Base-by-base conservation (phyloP, 805 yeast genomes). In the Brettanomyces anomalus region DNA sequence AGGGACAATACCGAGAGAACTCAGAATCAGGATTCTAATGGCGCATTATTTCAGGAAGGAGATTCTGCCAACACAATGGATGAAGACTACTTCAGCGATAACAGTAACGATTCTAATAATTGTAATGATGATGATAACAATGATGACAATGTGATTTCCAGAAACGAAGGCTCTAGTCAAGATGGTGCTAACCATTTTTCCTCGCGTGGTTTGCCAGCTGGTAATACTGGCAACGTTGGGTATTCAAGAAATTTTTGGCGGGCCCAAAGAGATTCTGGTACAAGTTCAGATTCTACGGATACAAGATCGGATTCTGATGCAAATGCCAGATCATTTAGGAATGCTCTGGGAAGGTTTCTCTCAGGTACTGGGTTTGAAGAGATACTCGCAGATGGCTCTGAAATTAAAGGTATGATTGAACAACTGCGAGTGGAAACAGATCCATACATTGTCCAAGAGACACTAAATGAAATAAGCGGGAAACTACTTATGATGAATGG, bases 401-500 rank as follows among this genome's bases (percentile, higher is more conserved):
- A 40, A 32, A 40, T 40, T 10, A 32, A 40, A n/a, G 43, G 38
- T 14, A 24, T 37, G 33, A 10, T 31, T 40, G 14, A 15, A 20
- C 30, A 33, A 40, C 33, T 15, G 39, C 18, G 46, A 41, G 5
- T 19, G 33, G 43, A 13, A 39, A 44, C 62, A 71, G 85, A 81
- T 52, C 71, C 86, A 0, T 82, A 68, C 52, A 48, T 79, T 16
- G 69, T 83, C 2, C 57, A 80, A 52, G 89, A 82, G 53, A 73
- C 80, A 3, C 60, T 84, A 41, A 79, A 73, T 48, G 85, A 82
- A 53, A 58, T 85, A 17, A 73, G 82, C 20, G 85, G 78, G 48
- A 62, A 75, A 39, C 54, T 85, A 8, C 63, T 85, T 41, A 79
- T 84, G 88, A 76, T 79, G 76, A 56, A 52, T 33, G 79, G 79